phyloP scores from a whole-genome alignment of 345 rosid species.

The Schrenkiella parvula region DNA sequence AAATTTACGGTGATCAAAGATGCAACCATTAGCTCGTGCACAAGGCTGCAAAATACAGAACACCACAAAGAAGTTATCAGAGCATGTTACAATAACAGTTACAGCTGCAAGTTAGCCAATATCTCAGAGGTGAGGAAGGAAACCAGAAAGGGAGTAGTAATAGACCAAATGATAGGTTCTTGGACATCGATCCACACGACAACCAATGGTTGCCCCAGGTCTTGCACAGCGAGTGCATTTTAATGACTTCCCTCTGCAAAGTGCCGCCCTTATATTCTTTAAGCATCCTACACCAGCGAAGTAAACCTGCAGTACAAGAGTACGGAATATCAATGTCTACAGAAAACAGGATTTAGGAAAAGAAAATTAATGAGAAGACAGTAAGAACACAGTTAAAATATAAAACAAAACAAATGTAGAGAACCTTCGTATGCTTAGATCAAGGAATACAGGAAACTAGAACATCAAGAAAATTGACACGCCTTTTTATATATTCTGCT shows the following conservation, averaged over 20 bases:
- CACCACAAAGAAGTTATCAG: conserved; percentile 27
- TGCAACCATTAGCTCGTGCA: conserved; percentile 90
- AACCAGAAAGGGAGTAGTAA: conserved; percentile 22
- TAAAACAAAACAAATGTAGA: background rate
- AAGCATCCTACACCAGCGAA: conserved; percentile 98
- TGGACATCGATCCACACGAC: conserved; percentile 98
- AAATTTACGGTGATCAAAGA: conserved; percentile 96
- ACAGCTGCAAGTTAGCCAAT: conserved; percentile 13
- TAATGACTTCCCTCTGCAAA: conserved; percentile 87
- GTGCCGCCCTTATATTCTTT: conserved; percentile 94
- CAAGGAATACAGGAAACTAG: background rate
- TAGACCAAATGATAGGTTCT: conserved; percentile 96
- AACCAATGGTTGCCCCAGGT: conserved; percentile 98
- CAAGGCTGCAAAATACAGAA: conserved; percentile 72
- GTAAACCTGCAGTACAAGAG: conserved; percentile 62
- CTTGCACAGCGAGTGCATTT: conserved; percentile 96
- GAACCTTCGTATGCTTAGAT: conserved; percentile 2
- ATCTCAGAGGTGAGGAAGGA: conserved; percentile 7
- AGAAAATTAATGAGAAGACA: conserved; percentile 1
- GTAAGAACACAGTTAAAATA: background rate
- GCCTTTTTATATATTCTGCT: background rate
- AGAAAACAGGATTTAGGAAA: background rate
- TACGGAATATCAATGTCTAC: conserved; percentile 14
- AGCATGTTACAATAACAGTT: background rate
- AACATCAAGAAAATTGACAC: background rate